Conservation (phyloP, 495 filamentous ascomycete species). For the Xylaria longipes region DNA sequence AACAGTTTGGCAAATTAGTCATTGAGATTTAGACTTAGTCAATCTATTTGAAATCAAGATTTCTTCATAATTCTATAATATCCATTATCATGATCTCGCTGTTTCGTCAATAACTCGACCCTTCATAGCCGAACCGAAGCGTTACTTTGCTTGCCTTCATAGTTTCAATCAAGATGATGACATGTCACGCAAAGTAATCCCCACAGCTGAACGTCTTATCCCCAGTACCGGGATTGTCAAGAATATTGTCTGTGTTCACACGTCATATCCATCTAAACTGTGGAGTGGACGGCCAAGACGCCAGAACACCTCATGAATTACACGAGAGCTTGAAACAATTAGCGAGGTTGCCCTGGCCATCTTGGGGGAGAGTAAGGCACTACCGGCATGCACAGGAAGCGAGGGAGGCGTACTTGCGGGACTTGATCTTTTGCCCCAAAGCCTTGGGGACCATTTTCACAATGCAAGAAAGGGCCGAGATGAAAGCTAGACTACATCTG, state of each 20-base stretch:
- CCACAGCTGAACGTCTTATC: neutral
- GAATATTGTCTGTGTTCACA: too few species aligned
- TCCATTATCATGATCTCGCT: neutral
- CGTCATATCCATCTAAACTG: neutral
- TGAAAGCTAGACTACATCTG: neutral
- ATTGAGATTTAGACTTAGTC: conserved; percentile 10
- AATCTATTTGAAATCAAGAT: conserved; percentile 56
- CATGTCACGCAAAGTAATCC: neutral
- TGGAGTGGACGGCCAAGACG: neutral
- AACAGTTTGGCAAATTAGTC: conserved; percentile 69
- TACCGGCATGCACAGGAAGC: neutral
- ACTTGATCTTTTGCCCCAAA: too few species aligned
- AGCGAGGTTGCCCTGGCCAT: neutral
- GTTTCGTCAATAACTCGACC: neutral
- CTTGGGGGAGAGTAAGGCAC: neutral
- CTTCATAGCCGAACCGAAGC: neutral
- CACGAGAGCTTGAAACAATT: neutral
- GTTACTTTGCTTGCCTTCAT: neutral
- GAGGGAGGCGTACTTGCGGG: neutral
- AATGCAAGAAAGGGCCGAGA: neutral
- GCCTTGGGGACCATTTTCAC: neutral
- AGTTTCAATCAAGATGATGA: neutral
- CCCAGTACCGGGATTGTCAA: neutral
- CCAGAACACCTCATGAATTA: neutral
- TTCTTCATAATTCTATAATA: neutral